Evolutionary conservation across 164 flowering plant species (phyloP), one percentile per base, ranked within the genome.

Genomic region (Chimonanthus salicifolius): DNA sequence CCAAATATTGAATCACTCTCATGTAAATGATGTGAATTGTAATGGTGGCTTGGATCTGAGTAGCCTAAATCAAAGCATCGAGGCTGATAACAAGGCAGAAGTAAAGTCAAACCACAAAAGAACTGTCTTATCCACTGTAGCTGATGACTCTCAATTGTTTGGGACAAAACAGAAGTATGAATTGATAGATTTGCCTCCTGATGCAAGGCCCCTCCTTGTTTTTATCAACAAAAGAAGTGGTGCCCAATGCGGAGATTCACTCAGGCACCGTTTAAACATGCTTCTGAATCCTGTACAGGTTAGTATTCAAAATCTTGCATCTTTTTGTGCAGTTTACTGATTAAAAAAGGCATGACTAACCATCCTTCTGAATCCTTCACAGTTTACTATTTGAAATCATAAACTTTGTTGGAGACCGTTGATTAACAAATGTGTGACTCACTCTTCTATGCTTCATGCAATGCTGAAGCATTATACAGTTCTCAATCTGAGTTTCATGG

Each of bases 241-340:
- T 49, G 97, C 97, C 47, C 97, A 88, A 68, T 89, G 92, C 54
- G 99, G 98, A 67, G 83, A 87, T 78, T 85, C 97, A 7, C 94
- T 95, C 58, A 87, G 76, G 84, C 94, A 75, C 62, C 96, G 98
- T 46, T 71, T 95, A 79, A 93, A 93, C 78, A 77, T 85, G 67
- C 97, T 95, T 64, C 69, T 95, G 77, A 95, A 95, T 84, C 99
- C 99, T 80, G 92, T 86, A 15, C 99, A 95, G 97, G 99, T 93
- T 33, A 78, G 80, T 74, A 20, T 18, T 33, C 44, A 5, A n/a
- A 54, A 69, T 46, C 68, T 20, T 46, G 58, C 18, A 9, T 3
- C 49, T 49, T 51, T 63, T 54, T 54, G 15, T 4, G 11, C 16
- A 54, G 60, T n/a, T 54, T n/a, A 54, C n/a, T 54, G 60, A 15